phyloP scores from a whole-genome alignment of 2,329 filamentous ascomycete species.

The Claviceps spartinae region DNA sequence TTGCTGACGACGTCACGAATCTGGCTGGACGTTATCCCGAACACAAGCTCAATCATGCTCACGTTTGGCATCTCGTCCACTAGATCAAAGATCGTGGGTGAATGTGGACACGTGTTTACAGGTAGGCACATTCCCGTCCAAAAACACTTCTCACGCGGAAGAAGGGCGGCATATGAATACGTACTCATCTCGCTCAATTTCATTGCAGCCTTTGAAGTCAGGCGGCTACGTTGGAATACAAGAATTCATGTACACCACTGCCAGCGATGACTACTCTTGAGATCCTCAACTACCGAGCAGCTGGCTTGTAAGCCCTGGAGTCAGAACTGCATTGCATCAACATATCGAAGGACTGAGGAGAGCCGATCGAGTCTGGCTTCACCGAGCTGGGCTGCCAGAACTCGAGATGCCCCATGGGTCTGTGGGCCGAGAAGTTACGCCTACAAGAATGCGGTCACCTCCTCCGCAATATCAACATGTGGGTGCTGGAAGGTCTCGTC shows the following conservation, averaged over 20 bases:
- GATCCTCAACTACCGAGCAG: slow-evolving; percentile 26
- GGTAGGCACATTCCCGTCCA: slow-evolving; percentile 16
- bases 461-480: slow-evolving; percentile 27
- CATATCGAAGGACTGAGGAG: slow-evolving; percentile 14
- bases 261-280: slow-evolving; percentile 32
- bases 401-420: slow-evolving; percentile 34
- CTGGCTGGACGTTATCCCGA: slow-evolving; percentile 33
- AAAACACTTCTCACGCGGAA: background rate
- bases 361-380: slow-evolving; percentile 29
- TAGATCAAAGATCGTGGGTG: slow-evolving; percentile 28
- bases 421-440: slow-evolving; percentile 30
- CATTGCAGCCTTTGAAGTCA: slow-evolving; percentile 31
- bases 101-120: slow-evolving; percentile 30
- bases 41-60: slow-evolving; percentile 34
- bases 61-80: slow-evolving; percentile 32
- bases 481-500: slow-evolving; percentile 25
- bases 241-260: slow-evolving; percentile 28
- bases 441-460: slow-evolving; percentile 32
- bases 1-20: slow-evolving; percentile 37
- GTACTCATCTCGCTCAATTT: background rate
- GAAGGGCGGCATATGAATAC: background rate
- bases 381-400: slow-evolving; percentile 23
- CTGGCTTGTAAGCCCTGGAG: slow-evolving; percentile 27
- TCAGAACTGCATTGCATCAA: slow-evolving; percentile 28
- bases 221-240: slow-evolving; percentile 38